These are phyloP conservation scores for Russula sp. DNA, from an alignment of 768 basidiomycete genomes.

Conservation along the genomic window DNA sequence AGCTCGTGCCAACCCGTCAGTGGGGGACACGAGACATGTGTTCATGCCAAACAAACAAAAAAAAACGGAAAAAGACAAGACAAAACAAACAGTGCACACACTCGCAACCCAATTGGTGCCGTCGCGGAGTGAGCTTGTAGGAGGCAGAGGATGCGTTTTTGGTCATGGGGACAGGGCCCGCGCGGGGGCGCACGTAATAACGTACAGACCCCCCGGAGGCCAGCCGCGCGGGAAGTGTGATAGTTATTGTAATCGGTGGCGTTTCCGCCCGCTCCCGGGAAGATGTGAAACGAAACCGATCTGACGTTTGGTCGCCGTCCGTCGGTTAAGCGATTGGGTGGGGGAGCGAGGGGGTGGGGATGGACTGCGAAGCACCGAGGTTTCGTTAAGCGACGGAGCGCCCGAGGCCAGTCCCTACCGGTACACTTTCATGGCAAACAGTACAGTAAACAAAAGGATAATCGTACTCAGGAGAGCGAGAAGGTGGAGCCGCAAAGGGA, in stretches of 20 bases:
- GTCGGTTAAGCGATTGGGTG: conserved; percentile 17
- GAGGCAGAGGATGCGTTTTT: not conserved
- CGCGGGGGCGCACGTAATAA: conserved; percentile 15
- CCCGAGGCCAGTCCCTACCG: not conserved
- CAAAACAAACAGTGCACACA: too few species aligned
- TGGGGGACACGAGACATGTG: conserved; percentile 2
- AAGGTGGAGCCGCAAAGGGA: not conserved
- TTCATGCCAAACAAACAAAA: not conserved
- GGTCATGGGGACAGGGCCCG: conserved; percentile 18
- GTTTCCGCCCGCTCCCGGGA: conserved; percentile 10
- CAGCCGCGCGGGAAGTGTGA: not conserved
- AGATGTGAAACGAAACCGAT: conserved; percentile 14
- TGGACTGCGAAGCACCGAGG: conserved; percentile 8
- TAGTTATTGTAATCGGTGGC: conserved; percentile 19
- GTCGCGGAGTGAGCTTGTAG: not conserved
- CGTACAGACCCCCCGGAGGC: not conserved
- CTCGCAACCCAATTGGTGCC: not conserved
- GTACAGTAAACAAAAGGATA: not conserved
- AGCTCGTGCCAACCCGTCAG: conserved; percentile 1
- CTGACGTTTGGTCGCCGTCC: conserved; percentile 17
- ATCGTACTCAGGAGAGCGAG: not conserved
- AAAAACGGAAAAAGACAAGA: not conserved
- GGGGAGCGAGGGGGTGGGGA: not conserved
- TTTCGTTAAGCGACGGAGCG: conserved; percentile 20
- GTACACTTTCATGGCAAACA: not conserved